Base-by-base conservation (phyloP, 2,329 filamentous ascomycete species). In the Akanthomyces dipterigenus region DNA sequence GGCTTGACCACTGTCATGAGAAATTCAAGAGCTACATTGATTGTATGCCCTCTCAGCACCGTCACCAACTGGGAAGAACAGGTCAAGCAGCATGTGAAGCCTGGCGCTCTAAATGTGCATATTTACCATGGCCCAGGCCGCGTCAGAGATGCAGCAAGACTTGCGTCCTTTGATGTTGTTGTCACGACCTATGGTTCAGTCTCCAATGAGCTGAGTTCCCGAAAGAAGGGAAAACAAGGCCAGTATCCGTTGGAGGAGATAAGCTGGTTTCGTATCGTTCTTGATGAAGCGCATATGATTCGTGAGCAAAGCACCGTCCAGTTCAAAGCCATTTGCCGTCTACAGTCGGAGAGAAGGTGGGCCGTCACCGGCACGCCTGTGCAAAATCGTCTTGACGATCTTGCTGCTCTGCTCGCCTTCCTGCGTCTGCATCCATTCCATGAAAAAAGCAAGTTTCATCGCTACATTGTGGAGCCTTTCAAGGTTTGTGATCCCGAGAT, bases 301-400 rank as follows among this genome's bases (percentile, higher is more conserved):
- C 90, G 95, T 28, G 93, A 96, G 67, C 88, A 90, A 64, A 84
- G 81, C 3, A 93, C 92, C 0, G 79, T 89, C 45, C 89, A 93
- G 66, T 96, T 92, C 59, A 91, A 93, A 71, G 90, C 91, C 3
- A 90, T 95, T 22, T 93, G 91, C 65, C 83, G 85, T 22, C 79
- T 98, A 3, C 82, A 89, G 63, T 90, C 92, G 2, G 84, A 90
- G 69, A 86, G 93, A 36, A 88, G 93, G 38, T 99, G 95, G 95
- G 93, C 93, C 3, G 91, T 98, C n/a, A 98, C 95, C 0, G 95
- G 93, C 60, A 98, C 95, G 0, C 95, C 93, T 0, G 90, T 98
- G 9, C 93, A 98, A 74, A 99, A 99, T 70, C 88, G 90, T 4
- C 81, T 98, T 2, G 92, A 96, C 65, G 95, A 99, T 71, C 81